Base-by-base conservation (phyloP, 108 stramenopile genomes). In the Nitzschia inconspicua region DNA sequence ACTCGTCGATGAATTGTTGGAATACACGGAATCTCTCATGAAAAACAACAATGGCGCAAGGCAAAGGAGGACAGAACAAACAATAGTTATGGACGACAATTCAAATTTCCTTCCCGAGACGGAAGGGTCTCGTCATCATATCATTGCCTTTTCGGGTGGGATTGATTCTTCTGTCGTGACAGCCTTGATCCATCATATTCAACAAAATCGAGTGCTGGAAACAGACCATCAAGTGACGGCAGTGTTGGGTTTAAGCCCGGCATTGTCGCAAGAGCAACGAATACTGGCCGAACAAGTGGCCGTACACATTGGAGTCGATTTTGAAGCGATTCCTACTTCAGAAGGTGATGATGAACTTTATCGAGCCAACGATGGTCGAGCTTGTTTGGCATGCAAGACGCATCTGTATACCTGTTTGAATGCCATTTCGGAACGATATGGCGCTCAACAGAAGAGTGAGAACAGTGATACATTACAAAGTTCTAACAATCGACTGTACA, bases 381-480 rank as follows among this genome's bases (percentile, higher is more conserved):
- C 93, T 41, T 97, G 96, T 63, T 88, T 85, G 50, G 93, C 89
- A n/a, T 97, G 96, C 76, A 95, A 97, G 68, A 95, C 92, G 0
- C 93, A 95, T 72, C 73, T 97, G 4, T 97, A 97, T 64, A 73
- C 92, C 10, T 63, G 61, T 32, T 34, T 72, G 23, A 25, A 61
- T 65, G 8, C 47, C 51, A 67, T 68, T 71, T 35, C 58, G 55
- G 57, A 82, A 9, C 42, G 27, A 13, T 60, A 32, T 28, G 62
- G 44, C 26, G 22, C 37, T 8, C 40, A 18, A 0, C 44, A 23
- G 44, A 25, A 42, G 52, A 41, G 9, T 28, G 31, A 19, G 18
- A 52, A 16, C 0, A 44, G 36, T 24, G 5, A 64, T 16, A 30
- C 13, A 10, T 14, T 39, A 11, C 11, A 39, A 11, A 39, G 1